Percentiles rank a stretch among this genome's conserved stretches.
Evolutionary conservation across 2,329 filamentous ascomycete species (phyloP).

Genomic region (Verticillium longisporum): DNA sequence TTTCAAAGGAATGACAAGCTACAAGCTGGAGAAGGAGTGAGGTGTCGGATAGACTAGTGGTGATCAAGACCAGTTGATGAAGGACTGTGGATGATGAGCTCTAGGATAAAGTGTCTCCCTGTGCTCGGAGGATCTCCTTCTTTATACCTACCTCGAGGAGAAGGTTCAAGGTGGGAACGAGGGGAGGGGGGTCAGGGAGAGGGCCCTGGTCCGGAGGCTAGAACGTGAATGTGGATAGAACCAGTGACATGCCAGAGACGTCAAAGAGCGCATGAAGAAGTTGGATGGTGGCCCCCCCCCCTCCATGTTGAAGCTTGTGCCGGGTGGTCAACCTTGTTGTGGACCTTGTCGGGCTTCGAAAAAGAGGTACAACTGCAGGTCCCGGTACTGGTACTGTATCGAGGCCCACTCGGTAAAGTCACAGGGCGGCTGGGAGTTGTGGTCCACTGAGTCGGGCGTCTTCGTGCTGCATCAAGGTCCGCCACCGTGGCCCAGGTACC

Average conservation of each 20-base stretch:
- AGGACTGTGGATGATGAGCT: constrained; percentile 7
- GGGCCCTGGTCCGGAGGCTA: background rate
- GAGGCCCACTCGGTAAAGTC: background rate
- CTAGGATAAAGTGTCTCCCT: background rate
- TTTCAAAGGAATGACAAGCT: constrained; percentile 13
- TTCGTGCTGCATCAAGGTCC: background rate
- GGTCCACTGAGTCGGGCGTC: background rate
- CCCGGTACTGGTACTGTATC: background rate
- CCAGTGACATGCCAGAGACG: background rate
- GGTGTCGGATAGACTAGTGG: constrained; percentile 7
- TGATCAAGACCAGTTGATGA: constrained; percentile 7
- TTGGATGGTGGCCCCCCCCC: background rate
- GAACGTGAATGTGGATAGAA: background rate
- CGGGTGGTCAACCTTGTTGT: background rate
- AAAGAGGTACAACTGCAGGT: background rate
- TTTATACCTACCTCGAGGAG: constrained; percentile 1
- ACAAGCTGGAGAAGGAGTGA: constrained; percentile 5
- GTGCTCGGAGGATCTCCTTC: background rate
- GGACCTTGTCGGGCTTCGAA: background rate
- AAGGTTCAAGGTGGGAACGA: background rate
- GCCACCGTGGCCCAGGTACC: background rate
- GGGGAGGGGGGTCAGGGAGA: background rate
- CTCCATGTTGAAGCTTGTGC: background rate
- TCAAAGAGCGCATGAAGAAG: background rate
- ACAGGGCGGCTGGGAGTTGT: background rate